Evolutionary conservation across 1,284 basidiomycete genomes (phyloP), one percentile per base, ranked within the genome.

Genomic region (Boletellus dicymbophilus): DNA sequence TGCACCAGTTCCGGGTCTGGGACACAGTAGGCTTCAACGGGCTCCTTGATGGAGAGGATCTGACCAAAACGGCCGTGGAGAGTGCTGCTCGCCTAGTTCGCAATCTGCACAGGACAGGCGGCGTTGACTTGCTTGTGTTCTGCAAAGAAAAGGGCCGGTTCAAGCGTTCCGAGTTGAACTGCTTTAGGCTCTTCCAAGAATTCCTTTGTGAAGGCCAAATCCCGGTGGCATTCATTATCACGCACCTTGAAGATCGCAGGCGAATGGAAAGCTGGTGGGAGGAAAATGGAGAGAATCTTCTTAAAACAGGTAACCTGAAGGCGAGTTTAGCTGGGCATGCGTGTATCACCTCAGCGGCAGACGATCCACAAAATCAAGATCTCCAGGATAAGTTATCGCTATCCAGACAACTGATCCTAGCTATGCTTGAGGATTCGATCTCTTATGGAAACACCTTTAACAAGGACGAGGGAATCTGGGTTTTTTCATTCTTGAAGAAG

Each of bases 221-320:
- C n/a, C 73, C 73, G 4, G 58, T 75, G n/a, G 69, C 67, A 3
- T 52, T 74, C n/a, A 53, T 71, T 13, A 59, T 74, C 37, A 75
- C 73, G 6, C 66, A 69, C 16, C 62, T 74, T 23, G 74, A 76
- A 52, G 21, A 50, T 18, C 55, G 60, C n/a, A 37, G 31, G 4
- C 40, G 37, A 2, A 68, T 68, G 63, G 65, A 67, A 37, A 31
- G 44, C 5, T 65, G 63, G 63, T 65, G 64, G 66, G 38, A 45
- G 21, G 20, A 5, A 18, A 55, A 67, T 22, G 59, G 48, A 6
- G 43, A 50, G 11, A 23, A 20, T 7, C 47, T 65, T n/a, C 26
- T 56, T 11, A 51, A 40, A 37, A 37, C 21, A 20, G 55, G 34
- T 37, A 41, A 49, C 13, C 18, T 66, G 46, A 60, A 52, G 52